phyloP scores from a whole-genome alignment of 345 rosid genomes.

The Brassica cretica region DNA sequence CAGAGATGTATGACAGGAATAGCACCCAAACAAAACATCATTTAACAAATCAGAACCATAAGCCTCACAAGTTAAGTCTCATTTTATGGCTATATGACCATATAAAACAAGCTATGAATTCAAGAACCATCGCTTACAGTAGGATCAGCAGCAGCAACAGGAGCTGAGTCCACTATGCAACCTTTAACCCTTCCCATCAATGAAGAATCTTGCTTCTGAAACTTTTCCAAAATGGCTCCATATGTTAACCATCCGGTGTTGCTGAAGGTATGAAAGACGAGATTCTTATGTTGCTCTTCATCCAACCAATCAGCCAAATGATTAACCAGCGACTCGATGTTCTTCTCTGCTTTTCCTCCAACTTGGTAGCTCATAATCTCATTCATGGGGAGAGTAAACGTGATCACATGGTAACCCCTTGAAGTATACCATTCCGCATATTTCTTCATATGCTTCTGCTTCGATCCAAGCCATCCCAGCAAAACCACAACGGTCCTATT shows the following conservation, averaged over 20 bases:
- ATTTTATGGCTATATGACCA: neutral
- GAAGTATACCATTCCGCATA: constrained; percentile 97
- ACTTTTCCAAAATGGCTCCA: constrained; percentile 88
- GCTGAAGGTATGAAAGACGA: constrained; percentile 96
- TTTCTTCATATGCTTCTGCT: constrained; percentile 88
- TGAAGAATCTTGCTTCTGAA: constrained; percentile 75
- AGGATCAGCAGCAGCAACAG: constrained; percentile 94
- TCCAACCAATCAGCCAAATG: constrained; percentile 95
- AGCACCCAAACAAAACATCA: neutral
- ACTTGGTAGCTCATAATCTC: constrained; percentile 83
- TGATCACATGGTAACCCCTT: constrained; percentile 88
- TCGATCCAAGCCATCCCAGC: constrained; percentile 98
- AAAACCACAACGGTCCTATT: constrained; percentile 87
- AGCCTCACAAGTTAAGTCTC: constrained; percentile 5
- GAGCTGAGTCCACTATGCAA: constrained; percentile 97
- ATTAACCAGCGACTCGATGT: constrained; percentile 72
- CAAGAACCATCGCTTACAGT: constrained; percentile 53
- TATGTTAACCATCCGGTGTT: constrained; percentile 98
- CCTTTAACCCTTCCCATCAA: constrained; percentile 71
- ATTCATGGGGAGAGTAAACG: constrained; percentile 87
- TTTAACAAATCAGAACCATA: neutral
- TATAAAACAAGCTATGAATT: constrained; percentile 2
- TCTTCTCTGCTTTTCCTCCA: constrained; percentile 90
- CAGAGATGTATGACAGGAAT: too few relatives aligned
- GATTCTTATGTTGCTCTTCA: constrained; percentile 74